phyloP scores from a whole-genome alignment of 2,329 filamentous ascomycete genomes.

The Aspergillus sojae region DNA sequence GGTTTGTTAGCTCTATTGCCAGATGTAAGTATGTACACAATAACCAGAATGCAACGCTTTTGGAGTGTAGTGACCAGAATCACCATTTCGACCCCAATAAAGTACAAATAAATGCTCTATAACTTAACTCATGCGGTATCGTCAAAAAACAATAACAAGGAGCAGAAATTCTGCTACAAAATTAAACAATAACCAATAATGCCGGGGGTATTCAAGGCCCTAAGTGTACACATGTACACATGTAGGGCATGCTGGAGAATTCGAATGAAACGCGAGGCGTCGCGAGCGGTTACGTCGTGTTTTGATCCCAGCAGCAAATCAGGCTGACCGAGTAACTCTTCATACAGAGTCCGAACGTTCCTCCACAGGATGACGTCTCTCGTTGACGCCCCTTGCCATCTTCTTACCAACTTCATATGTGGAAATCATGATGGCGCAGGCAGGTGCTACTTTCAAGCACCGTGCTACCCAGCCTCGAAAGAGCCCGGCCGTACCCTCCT shows the following conservation, averaged over 20 bases:
- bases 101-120: constrained; percentile 18
- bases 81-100: constrained; percentile 4
- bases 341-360: constrained; percentile 25
- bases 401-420: constrained; percentile 96
- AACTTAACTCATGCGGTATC: constrained; percentile 10
- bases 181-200: constrained; percentile 3
- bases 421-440: constrained; percentile 98
- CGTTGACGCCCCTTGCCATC: constrained; percentile 76
- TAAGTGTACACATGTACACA: neutral
- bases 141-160: constrained; percentile 4
- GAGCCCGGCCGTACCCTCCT: constrained; percentile 77
- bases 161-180: neutral
- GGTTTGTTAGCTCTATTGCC: neutral
- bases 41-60: constrained; percentile 13
- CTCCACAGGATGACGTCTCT: constrained; percentile 45
- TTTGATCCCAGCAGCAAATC: neutral
- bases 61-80: constrained; percentile 9
- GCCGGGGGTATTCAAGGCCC: neutral
- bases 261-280: neutral
- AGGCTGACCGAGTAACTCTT: neutral
- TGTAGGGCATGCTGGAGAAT: neutral
- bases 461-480: constrained; percentile 92
- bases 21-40: constrained; percentile 13
- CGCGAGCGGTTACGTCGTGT: neutral
- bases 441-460: constrained; percentile 90